Percentiles rank a stretch among this genome's conserved stretches.
phyloP scores from a whole-genome alignment of 805 yeast genomes.

The Saccharomyces eubayanus region DNA sequence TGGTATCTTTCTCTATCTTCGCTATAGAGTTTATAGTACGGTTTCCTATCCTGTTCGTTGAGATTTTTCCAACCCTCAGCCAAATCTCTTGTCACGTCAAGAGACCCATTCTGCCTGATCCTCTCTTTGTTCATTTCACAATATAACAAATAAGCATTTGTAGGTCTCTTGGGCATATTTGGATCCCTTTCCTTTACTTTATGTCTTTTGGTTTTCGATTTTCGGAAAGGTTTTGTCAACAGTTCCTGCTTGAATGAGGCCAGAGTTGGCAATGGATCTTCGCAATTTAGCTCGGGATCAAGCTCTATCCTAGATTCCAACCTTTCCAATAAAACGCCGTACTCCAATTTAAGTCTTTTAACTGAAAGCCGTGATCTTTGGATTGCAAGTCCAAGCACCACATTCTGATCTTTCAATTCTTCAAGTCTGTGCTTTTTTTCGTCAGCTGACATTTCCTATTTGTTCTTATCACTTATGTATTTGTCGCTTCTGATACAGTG shows the following conservation, averaged over 20 bases:
- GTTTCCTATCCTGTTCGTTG: conserved; percentile 58
- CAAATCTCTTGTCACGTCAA: conserved; percentile 67
- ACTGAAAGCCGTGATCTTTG: conserved; percentile 69
- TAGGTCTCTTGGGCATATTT: conserved; percentile 77
- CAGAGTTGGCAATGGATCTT: conserved; percentile 27
- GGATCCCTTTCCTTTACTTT: conserved; percentile 60
- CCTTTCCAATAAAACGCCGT: conserved; percentile 69
- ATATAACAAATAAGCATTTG: conserved; percentile 79
- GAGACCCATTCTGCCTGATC: conserved; percentile 48
- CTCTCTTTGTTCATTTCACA: conserved; percentile 81
- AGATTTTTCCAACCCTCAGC: conserved; percentile 81
- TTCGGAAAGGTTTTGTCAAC: conserved; percentile 17
- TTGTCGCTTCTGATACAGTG: neutral
- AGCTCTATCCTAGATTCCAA: conserved; percentile 50
- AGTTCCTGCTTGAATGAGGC: conserved; percentile 23
- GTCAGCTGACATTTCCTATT: conserved; percentile 36
- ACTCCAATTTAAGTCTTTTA: conserved; percentile 73
- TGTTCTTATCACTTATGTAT: conserved; percentile 4
- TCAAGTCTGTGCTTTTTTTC: conserved; percentile 61
- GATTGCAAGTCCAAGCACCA: conserved; percentile 64
- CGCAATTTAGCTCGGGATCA: conserved; percentile 26
- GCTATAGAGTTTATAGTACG: conserved; percentile 66
- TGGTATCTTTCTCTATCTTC: conserved; percentile 71
- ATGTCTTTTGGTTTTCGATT: conserved; percentile 24
- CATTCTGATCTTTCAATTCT: conserved; percentile 72